Evolutionary conservation across 2,329 filamentous ascomycete species (phyloP).

Genomic region (Penicillium sp.): DNA sequence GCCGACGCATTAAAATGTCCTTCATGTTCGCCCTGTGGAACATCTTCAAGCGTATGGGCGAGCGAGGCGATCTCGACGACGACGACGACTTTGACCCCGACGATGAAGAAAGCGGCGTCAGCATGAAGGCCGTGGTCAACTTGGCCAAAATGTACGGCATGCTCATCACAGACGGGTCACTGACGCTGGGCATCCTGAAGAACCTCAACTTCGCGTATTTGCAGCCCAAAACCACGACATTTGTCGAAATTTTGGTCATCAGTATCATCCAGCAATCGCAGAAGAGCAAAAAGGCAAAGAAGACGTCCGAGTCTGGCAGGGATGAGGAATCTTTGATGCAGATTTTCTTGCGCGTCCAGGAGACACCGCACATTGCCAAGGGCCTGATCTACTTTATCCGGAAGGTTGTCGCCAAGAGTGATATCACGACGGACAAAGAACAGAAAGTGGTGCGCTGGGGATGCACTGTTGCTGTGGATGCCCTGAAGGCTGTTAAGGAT

Average conservation of each 20-base stretch:
- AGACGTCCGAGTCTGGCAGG: conserved; percentile 29
- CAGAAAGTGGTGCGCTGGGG: conserved; percentile 49
- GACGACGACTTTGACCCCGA: conserved; percentile 53
- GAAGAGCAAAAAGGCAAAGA: conserved; percentile 33
- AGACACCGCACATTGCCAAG: conserved; percentile 63
- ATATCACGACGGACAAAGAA: conserved; percentile 50
- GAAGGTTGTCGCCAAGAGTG: conserved; percentile 66
- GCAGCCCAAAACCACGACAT: conserved; percentile 68
- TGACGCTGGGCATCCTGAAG: conserved; percentile 57
- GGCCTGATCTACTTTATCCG: conserved; percentile 76
- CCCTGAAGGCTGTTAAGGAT: conserved; percentile 36
- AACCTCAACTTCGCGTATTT: conserved; percentile 72
- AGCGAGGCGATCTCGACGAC: conserved; percentile 58
- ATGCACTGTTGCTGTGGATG: conserved; percentile 39
- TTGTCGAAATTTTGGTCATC: conserved; percentile 76
- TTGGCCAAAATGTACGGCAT: conserved; percentile 62
- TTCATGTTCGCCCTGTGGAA: conserved; percentile 87
- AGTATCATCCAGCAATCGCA: conserved; percentile 66
- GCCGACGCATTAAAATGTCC: conserved; percentile 71
- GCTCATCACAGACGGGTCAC: conserved; percentile 56
- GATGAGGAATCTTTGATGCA: conserved; percentile 59
- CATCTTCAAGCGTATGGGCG: conserved; percentile 79
- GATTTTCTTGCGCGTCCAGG: conserved; percentile 61
- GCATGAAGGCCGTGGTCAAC: conserved; percentile 60
- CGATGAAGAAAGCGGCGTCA: conserved; percentile 50